Percentiles rank a stretch among this genome's conserved stretches.
Conservation (phyloP, 805 yeast genomes). For the Priceomyces haplophilus region DNA sequence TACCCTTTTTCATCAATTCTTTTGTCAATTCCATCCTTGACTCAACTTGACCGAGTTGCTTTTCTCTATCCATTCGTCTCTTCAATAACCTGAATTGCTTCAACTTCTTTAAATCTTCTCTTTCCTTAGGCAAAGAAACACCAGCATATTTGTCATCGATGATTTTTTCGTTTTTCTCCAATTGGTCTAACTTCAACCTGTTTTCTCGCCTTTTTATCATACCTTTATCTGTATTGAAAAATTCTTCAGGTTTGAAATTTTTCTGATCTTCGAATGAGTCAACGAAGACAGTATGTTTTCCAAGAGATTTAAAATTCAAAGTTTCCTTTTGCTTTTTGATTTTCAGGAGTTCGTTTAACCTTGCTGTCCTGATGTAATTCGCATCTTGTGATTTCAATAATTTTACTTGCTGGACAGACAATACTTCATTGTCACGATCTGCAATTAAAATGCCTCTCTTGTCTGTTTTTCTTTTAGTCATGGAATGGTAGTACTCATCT, state of each 20-base stretch:
- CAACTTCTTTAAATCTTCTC: slow-evolving; percentile 51
- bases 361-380: slow-evolving; percentile 75
- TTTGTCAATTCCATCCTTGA: slow-evolving; percentile 72
- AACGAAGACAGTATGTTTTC: slow-evolving; percentile 84
- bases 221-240: slow-evolving; percentile 67
- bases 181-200: slow-evolving; percentile 61
- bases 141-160: slow-evolving; percentile 23
- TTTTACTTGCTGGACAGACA: slow-evolving; percentile 73
- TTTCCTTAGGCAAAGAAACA: slow-evolving; percentile 31
- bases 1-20: slow-evolving; percentile 88
- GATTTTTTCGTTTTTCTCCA: slow-evolving; percentile 39
- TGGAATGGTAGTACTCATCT: slow-evolving; percentile 95
- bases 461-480: slow-evolving; percentile 72
- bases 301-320: slow-evolving; percentile 52
- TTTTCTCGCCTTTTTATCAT: slow-evolving; percentile 66
- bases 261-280: slow-evolving; percentile 56
- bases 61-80: slow-evolving; percentile 65
- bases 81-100: slow-evolving; percentile 60
- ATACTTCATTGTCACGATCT: slow-evolving; percentile 60
- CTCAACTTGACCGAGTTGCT: slow-evolving; percentile 65
- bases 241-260: slow-evolving; percentile 58
- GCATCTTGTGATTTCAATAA: slow-evolving; percentile 88
- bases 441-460: slow-evolving; percentile 62
- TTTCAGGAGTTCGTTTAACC: slow-evolving; percentile 64
- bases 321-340: slow-evolving; percentile 54